Percentiles rank a stretch among this genome's conserved stretches.
Evolutionary conservation across 2,329 filamentous ascomycete species (phyloP).

Genomic region (Colletotrichum truncatum): DNA sequence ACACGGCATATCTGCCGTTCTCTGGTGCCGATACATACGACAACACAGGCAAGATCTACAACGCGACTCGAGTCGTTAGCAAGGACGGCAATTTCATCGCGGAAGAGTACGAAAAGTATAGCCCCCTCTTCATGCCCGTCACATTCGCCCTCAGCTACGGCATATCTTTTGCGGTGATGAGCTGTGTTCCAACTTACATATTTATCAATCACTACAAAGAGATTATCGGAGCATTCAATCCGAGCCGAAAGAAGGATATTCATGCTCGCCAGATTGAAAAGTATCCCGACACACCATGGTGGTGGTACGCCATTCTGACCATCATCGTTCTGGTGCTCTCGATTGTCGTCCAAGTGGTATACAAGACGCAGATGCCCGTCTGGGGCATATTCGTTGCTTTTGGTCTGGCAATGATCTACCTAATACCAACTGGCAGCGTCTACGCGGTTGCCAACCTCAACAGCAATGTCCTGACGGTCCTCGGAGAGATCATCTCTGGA

Average conservation of each 20-base stretch:
- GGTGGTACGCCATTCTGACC: slow-evolving; percentile 48
- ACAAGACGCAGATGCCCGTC: slow-evolving; percentile 67
- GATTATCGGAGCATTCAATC: slow-evolving; percentile 41
- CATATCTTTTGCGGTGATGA: slow-evolving; percentile 45
- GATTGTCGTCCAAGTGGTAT: slow-evolving; percentile 52
- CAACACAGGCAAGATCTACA: slow-evolving; percentile 56
- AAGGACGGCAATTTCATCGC: slow-evolving; percentile 50
- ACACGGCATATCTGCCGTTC: slow-evolving; percentile 63
- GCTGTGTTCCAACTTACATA: slow-evolving; percentile 48
- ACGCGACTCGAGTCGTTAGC: slow-evolving; percentile 58
- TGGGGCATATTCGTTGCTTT: slow-evolving; percentile 57
- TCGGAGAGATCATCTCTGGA: slow-evolving; percentile 21
- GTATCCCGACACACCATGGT: slow-evolving; percentile 41
- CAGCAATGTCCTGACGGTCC: slow-evolving; percentile 49
- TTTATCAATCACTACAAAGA: slow-evolving; percentile 50
- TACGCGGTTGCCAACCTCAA: slow-evolving; percentile 53
- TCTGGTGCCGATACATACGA: slow-evolving; percentile 61
- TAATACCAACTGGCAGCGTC: slow-evolving; percentile 63
- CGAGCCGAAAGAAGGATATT: slow-evolving; percentile 19
- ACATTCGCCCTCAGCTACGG: slow-evolving; percentile 46
- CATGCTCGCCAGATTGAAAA: slow-evolving; percentile 47
- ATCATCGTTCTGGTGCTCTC: slow-evolving; percentile 43
- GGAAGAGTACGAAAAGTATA: slow-evolving; percentile 58
- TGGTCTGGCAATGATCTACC: slow-evolving; percentile 46
- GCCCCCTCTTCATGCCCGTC: slow-evolving; percentile 46